phyloP scores from a whole-genome alignment of 1,139 yeast species.

The Taiozyma sp. region DNA sequence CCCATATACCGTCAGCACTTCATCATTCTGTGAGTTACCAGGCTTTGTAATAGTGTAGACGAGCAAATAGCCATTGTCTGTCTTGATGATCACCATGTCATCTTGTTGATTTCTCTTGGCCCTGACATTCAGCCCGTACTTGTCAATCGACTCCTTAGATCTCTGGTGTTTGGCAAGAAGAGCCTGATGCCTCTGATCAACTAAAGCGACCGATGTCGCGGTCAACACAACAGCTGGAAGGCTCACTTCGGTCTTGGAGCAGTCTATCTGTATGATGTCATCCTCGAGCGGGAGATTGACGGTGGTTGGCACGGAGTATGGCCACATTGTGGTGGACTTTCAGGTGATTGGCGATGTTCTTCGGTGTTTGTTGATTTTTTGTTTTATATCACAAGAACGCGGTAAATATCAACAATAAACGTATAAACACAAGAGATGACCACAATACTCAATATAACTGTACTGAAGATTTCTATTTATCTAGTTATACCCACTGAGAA shows the following conservation, averaged over 20 bases:
- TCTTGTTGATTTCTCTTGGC: constrained; percentile 16
- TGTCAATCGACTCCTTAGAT: constrained; percentile 28
- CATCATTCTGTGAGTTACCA: constrained; percentile 18
- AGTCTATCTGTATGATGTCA: constrained; percentile 34
- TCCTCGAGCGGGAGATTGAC: constrained; percentile 7
- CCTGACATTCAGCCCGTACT: constrained; percentile 28
- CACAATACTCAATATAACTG: no score
- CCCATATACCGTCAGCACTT: constrained; percentile 33
- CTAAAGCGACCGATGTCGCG: constrained; percentile 25
- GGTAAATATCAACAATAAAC: no score
- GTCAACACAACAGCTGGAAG: constrained; percentile 38
- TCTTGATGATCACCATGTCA: constrained; percentile 27
- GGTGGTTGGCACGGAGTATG: not conserved
- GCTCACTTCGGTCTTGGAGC: constrained; percentile 51
- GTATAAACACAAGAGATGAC: no score
- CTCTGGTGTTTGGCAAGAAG: constrained; percentile 30
- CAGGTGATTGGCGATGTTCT: not conserved
- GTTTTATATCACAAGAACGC: no score
- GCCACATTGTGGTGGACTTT: not conserved
- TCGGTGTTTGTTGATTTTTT: not conserved
- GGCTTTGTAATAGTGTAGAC: constrained; percentile 25
- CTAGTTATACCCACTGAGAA: no score
- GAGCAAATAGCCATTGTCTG: constrained; percentile 28
- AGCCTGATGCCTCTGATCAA: constrained; percentile 28
- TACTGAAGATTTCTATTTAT: no score